Base-by-base conservation (phyloP, 2,329 filamentous ascomycete genomes). In the Fusarium phyllophilum region DNA sequence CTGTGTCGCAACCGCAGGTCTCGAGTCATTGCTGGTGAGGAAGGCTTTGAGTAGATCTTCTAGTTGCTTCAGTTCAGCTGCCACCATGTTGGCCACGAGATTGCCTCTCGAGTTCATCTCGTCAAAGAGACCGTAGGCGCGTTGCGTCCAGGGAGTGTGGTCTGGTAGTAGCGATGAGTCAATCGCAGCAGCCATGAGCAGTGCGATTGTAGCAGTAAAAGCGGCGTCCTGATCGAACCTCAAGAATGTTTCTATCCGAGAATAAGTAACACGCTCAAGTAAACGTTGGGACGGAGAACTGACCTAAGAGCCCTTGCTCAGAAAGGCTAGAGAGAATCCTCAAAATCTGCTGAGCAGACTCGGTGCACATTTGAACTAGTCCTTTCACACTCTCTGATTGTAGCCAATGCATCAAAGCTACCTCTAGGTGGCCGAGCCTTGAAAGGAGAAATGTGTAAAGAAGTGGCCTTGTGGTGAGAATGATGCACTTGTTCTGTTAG, bases 31-130 rank as follows among this genome's bases (percentile, higher is more conserved):
- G 22, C 31, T 62, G 6, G 60, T 9, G 4, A 74, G 22, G 13
- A 64, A 68, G 8, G 38, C 64, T 33, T 48, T 67, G 10, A 75
- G 48, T 10, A 69, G 14, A 0, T 61, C 60, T 29, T 74, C 72
- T 4, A 73, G 39, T 8, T 73, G 64, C 15, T 70, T 74, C 12
- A 74, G 31, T 31, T 73, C 72, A 15, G 57, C 58, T 3, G 59
- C 60, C 14, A 83, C 81, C 61, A 84, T 83, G 8, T 77, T 79
- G 1, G 86, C 86, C 12, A 87, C 82, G 1, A 82, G 77, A 48
- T 86, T 87, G 3, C 86, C 85, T 18, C 81, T 81, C 3, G 79
- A 78, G 34, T 82, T 80, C 79, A 88, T 87, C 18, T 85, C 85
- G 42, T 87, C 84, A 14, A 88, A 79, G 15, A 87, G 81, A 5